These are phyloP conservation scores for Hsuehochloa calcarea DNA, from an alignment of 176 grass and related monocot genomes.

Conservation along the genomic window DNA sequence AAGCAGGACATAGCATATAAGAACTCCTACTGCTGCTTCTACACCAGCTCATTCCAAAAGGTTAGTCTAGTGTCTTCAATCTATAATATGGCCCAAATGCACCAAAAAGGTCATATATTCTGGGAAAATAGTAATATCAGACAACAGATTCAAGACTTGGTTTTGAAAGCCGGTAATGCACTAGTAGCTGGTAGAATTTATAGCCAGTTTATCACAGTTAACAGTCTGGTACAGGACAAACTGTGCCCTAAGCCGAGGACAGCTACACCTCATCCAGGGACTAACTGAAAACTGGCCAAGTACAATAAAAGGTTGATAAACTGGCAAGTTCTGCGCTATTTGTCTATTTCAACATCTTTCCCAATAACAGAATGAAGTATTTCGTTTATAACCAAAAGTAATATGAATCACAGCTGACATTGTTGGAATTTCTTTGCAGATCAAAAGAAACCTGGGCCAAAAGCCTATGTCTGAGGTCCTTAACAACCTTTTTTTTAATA, in stretches of 20 bases:
- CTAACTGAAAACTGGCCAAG: background rate
- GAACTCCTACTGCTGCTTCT: background rate
- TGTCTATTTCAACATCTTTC: background rate
- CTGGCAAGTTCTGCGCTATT: background rate
- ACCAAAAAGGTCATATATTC: background rate
- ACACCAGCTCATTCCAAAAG: background rate
- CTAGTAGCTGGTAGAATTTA: slow-evolving; percentile 12
- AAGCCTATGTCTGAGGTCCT: background rate
- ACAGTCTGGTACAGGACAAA: background rate
- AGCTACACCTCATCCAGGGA: slow-evolving; percentile 1
- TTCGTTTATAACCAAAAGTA: slow-evolving; percentile 6
- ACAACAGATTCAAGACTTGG: background rate
- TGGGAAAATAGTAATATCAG: background rate
- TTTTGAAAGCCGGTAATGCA: slow-evolving; percentile 16
- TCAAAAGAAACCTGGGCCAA: slow-evolving; percentile 16
- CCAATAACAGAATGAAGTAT: background rate
- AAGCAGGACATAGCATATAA: background rate
- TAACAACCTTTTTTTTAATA: background rate
- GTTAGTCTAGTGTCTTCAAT: slow-evolving; percentile 1
- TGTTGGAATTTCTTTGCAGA: slow-evolving; percentile 5
- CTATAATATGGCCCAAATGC: background rate
- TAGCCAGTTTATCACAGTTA: background rate
- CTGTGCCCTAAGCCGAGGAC: background rate
- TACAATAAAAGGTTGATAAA: background rate
- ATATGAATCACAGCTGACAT: background rate